phyloP scores from a whole-genome alignment of 2,329 filamentous ascomycete species.

The Xylariaceae sp. region DNA sequence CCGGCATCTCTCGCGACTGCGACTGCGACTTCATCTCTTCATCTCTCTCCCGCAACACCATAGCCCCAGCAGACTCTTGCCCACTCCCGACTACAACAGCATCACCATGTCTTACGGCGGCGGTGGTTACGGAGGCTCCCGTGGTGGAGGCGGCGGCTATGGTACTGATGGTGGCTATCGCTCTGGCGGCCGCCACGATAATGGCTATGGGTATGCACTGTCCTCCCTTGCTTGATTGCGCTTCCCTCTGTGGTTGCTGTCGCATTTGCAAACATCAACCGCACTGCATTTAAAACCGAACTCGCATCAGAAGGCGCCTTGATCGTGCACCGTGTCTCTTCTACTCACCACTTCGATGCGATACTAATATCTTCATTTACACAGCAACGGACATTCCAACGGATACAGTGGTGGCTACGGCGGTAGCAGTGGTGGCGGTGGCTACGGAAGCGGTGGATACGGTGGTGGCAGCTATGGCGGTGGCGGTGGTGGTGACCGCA shows the following conservation, averaged over 20 bases:
- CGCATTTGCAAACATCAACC: not conserved
- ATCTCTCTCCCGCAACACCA: conserved; percentile 8
- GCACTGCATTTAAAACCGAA: not conserved
- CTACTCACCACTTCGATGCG: conserved; percentile 33
- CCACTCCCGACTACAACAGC: conserved; percentile 13
- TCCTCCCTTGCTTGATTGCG: conserved; percentile 1
- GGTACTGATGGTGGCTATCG: conserved; percentile 25
- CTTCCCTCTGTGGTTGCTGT: not conserved
- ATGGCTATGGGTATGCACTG: conserved; percentile 34
- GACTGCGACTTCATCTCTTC: conserved; percentile 13
- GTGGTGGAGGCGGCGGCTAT: conserved; percentile 35
- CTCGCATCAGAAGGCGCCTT: not conserved
- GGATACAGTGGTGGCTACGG: conserved; percentile 48
- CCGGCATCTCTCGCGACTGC: too few species aligned
- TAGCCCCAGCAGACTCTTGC: too few species aligned
- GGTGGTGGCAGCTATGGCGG: conserved; percentile 61
- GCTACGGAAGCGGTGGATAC: conserved; percentile 45
- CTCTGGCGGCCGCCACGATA: conserved; percentile 37
- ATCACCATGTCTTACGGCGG: conserved; percentile 68
- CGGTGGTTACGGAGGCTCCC: conserved; percentile 37
- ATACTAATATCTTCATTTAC: conserved; percentile 42
- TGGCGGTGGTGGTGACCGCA: conserved; percentile 75
- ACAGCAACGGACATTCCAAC: conserved; percentile 48
- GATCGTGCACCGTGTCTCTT: not conserved
- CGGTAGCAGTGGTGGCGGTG: conserved; percentile 45